phyloP scores from a whole-genome alignment of 345 rosid genomes.

The Conringia planisiliqua region DNA sequence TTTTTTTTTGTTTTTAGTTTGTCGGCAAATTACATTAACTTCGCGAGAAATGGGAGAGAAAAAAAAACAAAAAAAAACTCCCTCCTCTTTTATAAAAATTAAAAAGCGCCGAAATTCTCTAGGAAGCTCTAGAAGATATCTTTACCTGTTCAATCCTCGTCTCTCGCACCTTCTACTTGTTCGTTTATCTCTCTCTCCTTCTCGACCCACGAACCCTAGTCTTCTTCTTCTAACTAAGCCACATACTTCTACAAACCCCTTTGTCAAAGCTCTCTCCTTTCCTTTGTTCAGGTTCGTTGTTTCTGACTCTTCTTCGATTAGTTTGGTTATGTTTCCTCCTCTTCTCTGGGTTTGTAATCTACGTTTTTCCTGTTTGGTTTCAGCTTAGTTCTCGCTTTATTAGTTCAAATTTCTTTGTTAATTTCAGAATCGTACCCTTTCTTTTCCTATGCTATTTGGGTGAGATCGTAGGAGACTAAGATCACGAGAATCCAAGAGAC shows the following conservation, averaged over 20 bases:
- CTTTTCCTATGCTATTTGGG: background rate
- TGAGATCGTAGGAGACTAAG: background rate
- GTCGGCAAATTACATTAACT: background rate
- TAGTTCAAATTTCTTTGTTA: background rate
- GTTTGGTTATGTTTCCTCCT: background rate
- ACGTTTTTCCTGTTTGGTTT: background rate
- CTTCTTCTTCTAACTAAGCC: background rate
- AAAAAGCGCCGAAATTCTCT: conserved; percentile 29
- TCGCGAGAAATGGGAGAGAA: background rate
- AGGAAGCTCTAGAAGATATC: conserved; percentile 49
- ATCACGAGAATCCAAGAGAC: background rate
- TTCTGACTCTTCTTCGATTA: background rate
- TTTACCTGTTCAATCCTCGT: background rate
- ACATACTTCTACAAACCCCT: background rate
- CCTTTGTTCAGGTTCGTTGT: conserved; percentile 21
- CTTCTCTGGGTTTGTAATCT: background rate
- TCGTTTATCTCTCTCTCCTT: background rate
- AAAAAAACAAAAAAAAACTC: background rate
- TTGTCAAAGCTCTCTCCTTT: background rate
- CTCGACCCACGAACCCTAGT: background rate
- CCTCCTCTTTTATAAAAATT: conserved; percentile 15
- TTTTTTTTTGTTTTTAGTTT: too few relatives aligned
- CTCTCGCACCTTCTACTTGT: conserved; percentile 27
- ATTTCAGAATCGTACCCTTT: background rate
- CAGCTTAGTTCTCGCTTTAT: background rate